Base-by-base conservation (phyloP, 106 monocot species). In the Allium cepa region DNA sequence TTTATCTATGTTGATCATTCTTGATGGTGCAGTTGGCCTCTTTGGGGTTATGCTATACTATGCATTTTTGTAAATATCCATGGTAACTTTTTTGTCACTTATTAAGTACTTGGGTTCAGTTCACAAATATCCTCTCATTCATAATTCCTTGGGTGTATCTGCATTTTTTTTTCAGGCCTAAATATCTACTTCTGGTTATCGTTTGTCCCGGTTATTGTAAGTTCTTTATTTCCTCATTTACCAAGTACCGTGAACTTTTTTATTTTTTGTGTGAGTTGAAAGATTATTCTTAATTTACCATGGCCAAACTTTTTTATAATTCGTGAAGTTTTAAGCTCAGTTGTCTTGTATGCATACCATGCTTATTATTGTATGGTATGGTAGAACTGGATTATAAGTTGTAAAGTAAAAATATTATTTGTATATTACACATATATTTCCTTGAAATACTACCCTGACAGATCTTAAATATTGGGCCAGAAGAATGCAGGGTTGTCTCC, bases 141-240 rank as follows among this genome's bases (percentile, higher is more conserved):
- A 65, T 47, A 8, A 8, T 7, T 17, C 3, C 47, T 52, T 56
- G 36, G 36, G 53, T 69, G 3, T 27, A 49, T 47, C 15, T 48
- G 18, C 8, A 49, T 55, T 51, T 57, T 36, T 67, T 63, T 70
- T 80, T 16, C 78, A 93, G 93, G 93, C 6, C 67, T 93, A 55
- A 89, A 93, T 80, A 82, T 89, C 63, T 93, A 93, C 68, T 89
- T 93, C 61, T 93, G 89, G 86, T 64, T 93, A 53, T 86, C 93
- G 59, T 93, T 93, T 63, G 61, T 86, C 56, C 93, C 93, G 71
- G 93, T 61, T 26, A 84, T 89, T 77, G 93, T 93, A 80, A 93
- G 89, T 46, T 61, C 62, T 63, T 60, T 22, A 10, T 8, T 17
- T 49, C 15, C 57, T 57, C 15, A 8, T 46, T 67, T 36, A 36